These are phyloP conservation scores for Plicaturopsis crispa DNA, from an alignment of 768 basidiomycete genomes.

Conservation along the genomic window DNA sequence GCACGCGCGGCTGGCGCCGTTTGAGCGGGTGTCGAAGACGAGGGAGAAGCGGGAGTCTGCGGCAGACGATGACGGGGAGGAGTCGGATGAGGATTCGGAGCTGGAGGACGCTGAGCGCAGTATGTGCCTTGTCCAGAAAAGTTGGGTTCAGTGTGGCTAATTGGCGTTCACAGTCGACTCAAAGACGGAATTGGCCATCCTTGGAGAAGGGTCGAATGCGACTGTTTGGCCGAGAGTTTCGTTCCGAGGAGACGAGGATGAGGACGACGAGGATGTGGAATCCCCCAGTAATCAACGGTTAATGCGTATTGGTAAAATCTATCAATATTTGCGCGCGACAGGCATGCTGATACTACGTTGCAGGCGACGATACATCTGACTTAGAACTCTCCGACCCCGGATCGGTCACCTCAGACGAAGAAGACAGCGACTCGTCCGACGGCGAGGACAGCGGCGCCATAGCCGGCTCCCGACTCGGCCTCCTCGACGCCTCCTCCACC, in stretches of 20 bases:
- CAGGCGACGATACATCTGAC: conserved; percentile 61
- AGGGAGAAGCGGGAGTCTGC: conserved; percentile 23
- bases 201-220: conserved; percentile 72
- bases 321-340: conserved; percentile 1
- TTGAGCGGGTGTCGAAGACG: conserved; percentile 64
- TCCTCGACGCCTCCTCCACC: conserved; percentile 39
- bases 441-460: conserved; percentile 32
- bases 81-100: conserved; percentile 21
- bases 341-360: neutral
- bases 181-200: conserved; percentile 15
- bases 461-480: conserved; percentile 19
- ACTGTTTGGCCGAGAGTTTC: conserved; percentile 72
- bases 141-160: too few species aligned
- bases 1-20: conserved; percentile 56
- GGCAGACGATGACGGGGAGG: conserved; percentile 24
- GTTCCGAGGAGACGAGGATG: conserved; percentile 54
- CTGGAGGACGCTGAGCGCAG: conserved; percentile 45
- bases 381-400: conserved; percentile 54
- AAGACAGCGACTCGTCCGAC: conserved; percentile 34
- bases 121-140: conserved; percentile 23
- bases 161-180: neutral
- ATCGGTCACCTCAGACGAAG: conserved; percentile 45
- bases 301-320: conserved; percentile 60
- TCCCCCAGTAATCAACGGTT: conserved; percentile 58
- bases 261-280: conserved; percentile 52